A percentile compares a stretch with the other conserved stretches of the same genome.
phyloP scores from a whole-genome alignment of 1,284 basidiomycete species.

The Ustilago crameri region DNA sequence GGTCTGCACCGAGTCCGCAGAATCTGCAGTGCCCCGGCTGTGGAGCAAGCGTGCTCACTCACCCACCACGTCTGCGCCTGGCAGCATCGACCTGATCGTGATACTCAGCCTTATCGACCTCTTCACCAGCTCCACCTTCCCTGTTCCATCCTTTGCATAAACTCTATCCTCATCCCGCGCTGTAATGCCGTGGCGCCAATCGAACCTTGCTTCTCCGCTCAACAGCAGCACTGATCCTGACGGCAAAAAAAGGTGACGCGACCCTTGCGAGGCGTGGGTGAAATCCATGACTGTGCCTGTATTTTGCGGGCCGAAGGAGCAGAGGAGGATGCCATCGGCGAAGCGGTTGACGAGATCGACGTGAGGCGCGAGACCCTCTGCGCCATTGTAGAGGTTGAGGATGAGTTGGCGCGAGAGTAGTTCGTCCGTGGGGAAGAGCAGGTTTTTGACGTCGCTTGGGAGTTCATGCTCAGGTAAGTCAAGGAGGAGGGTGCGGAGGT shows the following conservation, averaged over 20 bases:
- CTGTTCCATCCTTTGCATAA: background rate
- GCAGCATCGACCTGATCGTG: conserved; percentile 55
- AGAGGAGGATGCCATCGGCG: conserved; percentile 63
- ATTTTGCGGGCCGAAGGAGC: conserved; percentile 42
- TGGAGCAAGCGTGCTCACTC: no score
- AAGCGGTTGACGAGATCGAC: conserved; percentile 70
- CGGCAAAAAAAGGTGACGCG: conserved; percentile 67
- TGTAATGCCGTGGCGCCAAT: conserved; percentile 70
- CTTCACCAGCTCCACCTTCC: conserved; percentile 5
- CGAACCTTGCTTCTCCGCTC: conserved; percentile 69
- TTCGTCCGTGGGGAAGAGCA: conserved; percentile 22
- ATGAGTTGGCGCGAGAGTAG: conserved; percentile 68
- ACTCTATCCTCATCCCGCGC: conserved; percentile 35
- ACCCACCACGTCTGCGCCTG: conserved; percentile 49
- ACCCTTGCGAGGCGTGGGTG: conserved; percentile 3
- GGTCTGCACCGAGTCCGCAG: no score
- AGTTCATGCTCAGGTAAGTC: conserved; percentile 3
- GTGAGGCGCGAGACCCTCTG: conserved; percentile 70
- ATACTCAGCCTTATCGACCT: conserved; percentile 49
- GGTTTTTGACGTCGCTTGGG: background rate
- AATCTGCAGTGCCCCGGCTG: no score
- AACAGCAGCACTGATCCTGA: conserved; percentile 69
- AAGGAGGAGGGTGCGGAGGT: conserved; percentile 9
- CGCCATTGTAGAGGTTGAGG: conserved; percentile 70
- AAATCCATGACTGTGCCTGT: conserved; percentile 58